Evolutionary conservation across 2,329 filamentous ascomycete species (phyloP), one percentile per base, ranked within the genome.

Genomic region (Fusarium nelsonii): DNA sequence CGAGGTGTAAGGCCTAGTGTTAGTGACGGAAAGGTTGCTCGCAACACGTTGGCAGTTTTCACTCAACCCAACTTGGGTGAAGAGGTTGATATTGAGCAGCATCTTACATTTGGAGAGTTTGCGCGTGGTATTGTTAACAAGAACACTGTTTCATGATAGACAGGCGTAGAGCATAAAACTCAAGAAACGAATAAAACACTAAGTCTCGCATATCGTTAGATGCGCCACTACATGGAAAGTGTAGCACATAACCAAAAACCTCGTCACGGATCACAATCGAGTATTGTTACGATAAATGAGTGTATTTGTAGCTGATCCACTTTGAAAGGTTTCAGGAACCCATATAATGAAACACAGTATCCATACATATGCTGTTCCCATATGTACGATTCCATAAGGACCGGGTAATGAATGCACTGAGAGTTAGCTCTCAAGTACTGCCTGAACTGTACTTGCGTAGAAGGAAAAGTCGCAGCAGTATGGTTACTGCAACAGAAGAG

Each of bases 1-100:
- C 87, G 91, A 70, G 95, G 94, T 0, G 90, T 91, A 6, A 85
- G 87, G 69, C 83, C 87, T 2, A 85, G 84, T 44, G 81, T 79
- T 37, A 79, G 84, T 59, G 82, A 80, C 15, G 83, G 82, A 3
- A 81, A 82, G 30, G 85, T 94, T 63, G 92, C 91, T 30, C 84
- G 91, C 62, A 98, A 98, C 81, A 99, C 96, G 11, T 81, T 99
- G 71, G 96, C 96, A 1, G 94, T 98, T 11, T 99, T 98, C 76
- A 99, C 95, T 61, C 96, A 99, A 85, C 96, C 96, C 26, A 97
- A 97, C 81, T 80, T 98, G 63, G 92, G 88, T 73, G 92, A 94
- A 72, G 86, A 89, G 80, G 91, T 95, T 15, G 92, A 95, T 75
- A 85, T 88, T 60, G 83, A 87, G 76, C 84, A 88, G 73, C 85